Percentiles rank a stretch among this genome's conserved stretches.
phyloP scores from a whole-genome alignment of 129 eudicot species.

The Daucus carota region DH1_v3.0 NC_030381.2:3890001-3890500 shows the following conservation, averaged over 20 bases:
- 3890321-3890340: background rate
- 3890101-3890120: constrained; percentile 12
- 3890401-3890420: background rate
- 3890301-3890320: background rate
- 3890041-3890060: constrained; percentile 1
- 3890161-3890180: background rate
- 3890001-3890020: background rate
- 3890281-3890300: background rate
- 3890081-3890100: constrained; percentile 13
- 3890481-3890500: background rate
- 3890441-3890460: background rate
- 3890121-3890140: background rate
- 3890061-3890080: constrained; percentile 12
- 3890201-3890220: background rate
- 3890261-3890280: no score
- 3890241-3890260: no score
- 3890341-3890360: no score
- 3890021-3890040: background rate
- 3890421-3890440: background rate
- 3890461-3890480: background rate
- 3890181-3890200: background rate
- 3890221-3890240: background rate
- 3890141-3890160: background rate
- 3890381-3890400: background rate
- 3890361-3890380: background rate